Evolutionary conservation across 495 filamentous ascomycete species (phyloP), one percentile per base, ranked within the genome.

Genomic region (Pyrenopolyporus hunteri): DNA sequence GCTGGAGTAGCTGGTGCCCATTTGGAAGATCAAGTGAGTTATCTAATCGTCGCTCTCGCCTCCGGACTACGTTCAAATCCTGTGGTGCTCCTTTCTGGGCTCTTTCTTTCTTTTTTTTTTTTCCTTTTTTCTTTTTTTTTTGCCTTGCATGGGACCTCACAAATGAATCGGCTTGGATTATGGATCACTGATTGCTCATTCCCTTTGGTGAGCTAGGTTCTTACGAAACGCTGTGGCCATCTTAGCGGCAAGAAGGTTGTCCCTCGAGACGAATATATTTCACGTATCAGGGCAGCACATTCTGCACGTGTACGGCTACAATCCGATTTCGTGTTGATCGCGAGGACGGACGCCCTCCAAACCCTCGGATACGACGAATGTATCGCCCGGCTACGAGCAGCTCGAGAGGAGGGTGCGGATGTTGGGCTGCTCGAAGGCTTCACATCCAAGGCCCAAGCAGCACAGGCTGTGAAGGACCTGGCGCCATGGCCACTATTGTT

Each of bases 1-100:
- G 81, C 84, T 10, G 85, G 85, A 8, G 83, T 89, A 1, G 86
- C 87, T 4, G 87, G 81, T 13, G 80, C 88, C 62, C 87, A 89
- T 63, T 81, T 90, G 31, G 87, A 90, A 76, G 87, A 90, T 70
- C 87, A 89, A 66, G 80, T 87, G 28, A 67, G 76, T 42, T 39
- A 0, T 36, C 11, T 33, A 2, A 17, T 10, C 2, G 4, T 23
- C 11, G 16, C 1, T 9, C 25, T n/a, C n/a, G n/a, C n/a, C n/a
- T n/a, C n/a, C n/a, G n/a, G n/a, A n/a, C n/a, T n/a, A n/a, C n/a
- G n/a, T n/a, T n/a, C n/a, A n/a, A n/a, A n/a, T n/a, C n/a, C n/a
- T n/a, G n/a, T n/a, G n/a, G n/a, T n/a, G n/a, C n/a, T n/a, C n/a
- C n/a, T n/a, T n/a, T n/a, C n/a, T n/a, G n/a, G n/a, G n/a, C n/a